Evolutionary conservation across 164 flowering plant genomes (phyloP), one percentile per base, ranked within the genome.

Genomic region (Aristolochia contorta): DNA sequence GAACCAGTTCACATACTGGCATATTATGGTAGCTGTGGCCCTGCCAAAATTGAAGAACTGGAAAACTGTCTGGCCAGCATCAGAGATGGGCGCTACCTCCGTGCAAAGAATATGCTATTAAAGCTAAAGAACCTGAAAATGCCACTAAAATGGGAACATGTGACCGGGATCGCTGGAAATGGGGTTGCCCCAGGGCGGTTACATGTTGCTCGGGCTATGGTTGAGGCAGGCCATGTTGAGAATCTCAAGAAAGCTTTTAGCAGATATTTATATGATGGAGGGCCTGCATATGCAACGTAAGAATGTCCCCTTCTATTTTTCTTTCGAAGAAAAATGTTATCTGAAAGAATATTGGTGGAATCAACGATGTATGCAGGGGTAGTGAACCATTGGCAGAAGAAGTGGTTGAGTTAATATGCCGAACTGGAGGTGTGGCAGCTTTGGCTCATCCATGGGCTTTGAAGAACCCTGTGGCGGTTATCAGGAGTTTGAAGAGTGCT

Each of bases 1-100:
- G 98, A 92, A 74, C 91, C 94, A 27, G 97, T 89, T 52, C 98
- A 91, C 69, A 76, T 92, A 69, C 93, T 92, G 61, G 98, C 97
- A 50, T 93, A 90, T 57, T 93, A 86, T 75, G 83, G 98, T 70
- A 79, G 87, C 64, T 82, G 86, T 60, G 98, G 97, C 23, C 98
- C 97, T 12, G 49, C 72, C 24, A 78, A 70, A 66, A 68, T 58
- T 27, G 85, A 80, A 56, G 80, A 80, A 57, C 61, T 92, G 54
- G 97, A 92, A 43, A 75, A 78, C 32, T 77, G 84, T 47, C 67
- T 92, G 73, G 76, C 73, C 47, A 79, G 68, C 65, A 89, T 89
- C 69, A 78, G 98, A 69, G 89, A 89, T 48, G 98, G 98, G 0
- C 86, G 98, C 30, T 84, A 71, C 68, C 63, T 78, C 6, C 87